Percentiles rank a stretch among this genome's conserved stretches.
phyloP scores from a whole-genome alignment of 495 filamentous ascomycete species.

The Pyrenopolyporus hunteri region DNA sequence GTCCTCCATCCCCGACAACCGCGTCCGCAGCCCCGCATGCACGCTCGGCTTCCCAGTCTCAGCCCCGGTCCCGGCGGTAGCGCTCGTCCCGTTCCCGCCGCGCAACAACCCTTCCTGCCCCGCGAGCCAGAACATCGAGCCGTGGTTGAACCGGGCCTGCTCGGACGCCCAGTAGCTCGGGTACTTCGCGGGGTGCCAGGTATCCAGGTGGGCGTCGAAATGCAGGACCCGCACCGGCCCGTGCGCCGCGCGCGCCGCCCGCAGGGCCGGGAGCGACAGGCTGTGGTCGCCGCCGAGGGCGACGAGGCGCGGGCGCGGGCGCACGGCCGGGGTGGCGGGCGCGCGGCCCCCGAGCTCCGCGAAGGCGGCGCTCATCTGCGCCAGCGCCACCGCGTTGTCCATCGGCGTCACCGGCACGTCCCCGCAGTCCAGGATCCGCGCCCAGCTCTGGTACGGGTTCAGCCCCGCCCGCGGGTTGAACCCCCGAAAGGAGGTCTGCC shows the following conservation, averaged over 20 bases:
- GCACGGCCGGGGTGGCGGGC: conserved; percentile 32
- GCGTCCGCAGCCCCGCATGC: conserved; percentile 78
- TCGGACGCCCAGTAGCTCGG: conserved; percentile 72
- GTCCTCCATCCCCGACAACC: conserved; percentile 72
- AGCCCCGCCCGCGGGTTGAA: conserved; percentile 79
- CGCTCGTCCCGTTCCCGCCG: conserved; percentile 65
- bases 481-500: conserved; percentile 73
- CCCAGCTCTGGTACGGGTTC: conserved; percentile 79
- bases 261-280: conserved; percentile 75
- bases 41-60: conserved; percentile 65
- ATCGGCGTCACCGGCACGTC: conserved; percentile 83
- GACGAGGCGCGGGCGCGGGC: conserved; percentile 67
- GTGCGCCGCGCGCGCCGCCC: conserved; percentile 73
- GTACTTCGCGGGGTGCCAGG: conserved; percentile 83
- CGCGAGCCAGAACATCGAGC: conserved; percentile 85
- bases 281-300: conserved; percentile 84
- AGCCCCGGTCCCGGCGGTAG: no score
- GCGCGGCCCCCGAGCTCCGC: conserved; percentile 50
- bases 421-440: conserved; percentile 77
- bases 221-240: conserved; percentile 79
- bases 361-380: conserved; percentile 80
- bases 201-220: conserved; percentile 83
- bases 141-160: conserved; percentile 80
- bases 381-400: conserved; percentile 75
- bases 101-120: conserved; percentile 72